Evolutionary conservation across 2,329 filamentous ascomycete species (phyloP).

Genomic region (Tolypocladium amazonense): DNA sequence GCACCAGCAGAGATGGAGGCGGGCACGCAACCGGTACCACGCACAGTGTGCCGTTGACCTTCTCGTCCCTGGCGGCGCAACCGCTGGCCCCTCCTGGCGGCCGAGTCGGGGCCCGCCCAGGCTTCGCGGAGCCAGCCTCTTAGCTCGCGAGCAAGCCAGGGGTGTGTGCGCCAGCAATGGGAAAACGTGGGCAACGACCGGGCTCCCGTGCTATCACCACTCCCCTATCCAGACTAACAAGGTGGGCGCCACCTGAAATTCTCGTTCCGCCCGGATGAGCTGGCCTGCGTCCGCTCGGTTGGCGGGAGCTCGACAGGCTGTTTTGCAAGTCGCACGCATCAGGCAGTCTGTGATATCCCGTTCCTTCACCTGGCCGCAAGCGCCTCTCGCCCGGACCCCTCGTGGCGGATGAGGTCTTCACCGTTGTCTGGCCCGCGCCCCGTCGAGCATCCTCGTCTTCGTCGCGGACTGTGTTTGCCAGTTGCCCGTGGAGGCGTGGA

Average conservation of each 20-base stretch:
- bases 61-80: too few relatives aligned
- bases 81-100: too few relatives aligned
- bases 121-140: background rate
- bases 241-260: background rate
- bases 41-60: too few relatives aligned
- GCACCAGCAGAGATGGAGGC: background rate
- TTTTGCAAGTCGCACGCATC: background rate
- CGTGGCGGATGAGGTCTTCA: background rate
- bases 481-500: background rate
- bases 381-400: background rate
- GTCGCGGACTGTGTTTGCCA: background rate
- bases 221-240: background rate
- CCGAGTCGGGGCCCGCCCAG: background rate
- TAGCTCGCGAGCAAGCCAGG: background rate
- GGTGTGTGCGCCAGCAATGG: background rate
- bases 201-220: background rate
- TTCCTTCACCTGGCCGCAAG: background rate
- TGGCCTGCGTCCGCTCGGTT: background rate
- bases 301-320: background rate
- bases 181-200: conserved; percentile 1
- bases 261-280: background rate
- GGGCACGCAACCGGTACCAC: background rate
- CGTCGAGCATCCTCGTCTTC: background rate
- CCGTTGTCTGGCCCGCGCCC: background rate
- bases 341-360: background rate